Evolutionary conservation across 768 basidiomycete genomes (phyloP).

Genomic region (Mycena crocata): DNA sequence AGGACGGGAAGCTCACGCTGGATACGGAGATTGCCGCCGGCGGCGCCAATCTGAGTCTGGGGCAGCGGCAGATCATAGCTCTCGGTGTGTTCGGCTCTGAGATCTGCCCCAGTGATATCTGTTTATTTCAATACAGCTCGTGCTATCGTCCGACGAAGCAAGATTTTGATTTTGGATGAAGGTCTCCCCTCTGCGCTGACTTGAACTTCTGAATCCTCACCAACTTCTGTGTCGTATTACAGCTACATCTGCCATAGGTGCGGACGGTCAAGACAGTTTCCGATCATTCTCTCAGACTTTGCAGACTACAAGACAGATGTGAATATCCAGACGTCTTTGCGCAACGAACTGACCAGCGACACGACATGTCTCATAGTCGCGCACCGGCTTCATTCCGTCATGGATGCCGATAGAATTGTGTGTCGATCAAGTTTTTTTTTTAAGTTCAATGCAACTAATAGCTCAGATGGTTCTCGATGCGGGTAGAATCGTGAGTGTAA

Average conservation of each 20-base stretch:
- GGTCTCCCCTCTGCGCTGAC: no score
- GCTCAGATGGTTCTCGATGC: slow-evolving; percentile 54
- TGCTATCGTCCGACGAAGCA: no score
- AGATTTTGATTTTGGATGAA: no score
- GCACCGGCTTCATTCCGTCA: slow-evolving; percentile 46
- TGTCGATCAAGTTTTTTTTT: slow-evolving; percentile 29
- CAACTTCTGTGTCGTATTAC: no score
- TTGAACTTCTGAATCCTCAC: no score
- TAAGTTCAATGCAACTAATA: slow-evolving; percentile 3
- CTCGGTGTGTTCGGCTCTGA: slow-evolving; percentile 49
- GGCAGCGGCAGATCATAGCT: slow-evolving; percentile 62
- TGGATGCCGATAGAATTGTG: slow-evolving; percentile 46
- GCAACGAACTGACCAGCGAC: slow-evolving; percentile 48
- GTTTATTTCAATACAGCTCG: no score
- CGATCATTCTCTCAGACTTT: background rate
- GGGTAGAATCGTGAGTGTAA: slow-evolving; percentile 51
- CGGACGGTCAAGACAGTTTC: background rate
- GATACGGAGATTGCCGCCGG: slow-evolving; percentile 23
- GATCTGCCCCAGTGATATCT: no score
- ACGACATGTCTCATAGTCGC: slow-evolving; percentile 38
- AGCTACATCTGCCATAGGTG: no score
- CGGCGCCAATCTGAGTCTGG: slow-evolving; percentile 48
- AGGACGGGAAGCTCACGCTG: slow-evolving; percentile 38
- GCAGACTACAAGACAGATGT: slow-evolving; percentile 48
- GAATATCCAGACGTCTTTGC: slow-evolving; percentile 55